Evolutionary conservation across 2,329 filamentous ascomycete species (phyloP), one percentile per base, ranked within the genome.

Genomic region (Monilinia polystroma): DNA sequence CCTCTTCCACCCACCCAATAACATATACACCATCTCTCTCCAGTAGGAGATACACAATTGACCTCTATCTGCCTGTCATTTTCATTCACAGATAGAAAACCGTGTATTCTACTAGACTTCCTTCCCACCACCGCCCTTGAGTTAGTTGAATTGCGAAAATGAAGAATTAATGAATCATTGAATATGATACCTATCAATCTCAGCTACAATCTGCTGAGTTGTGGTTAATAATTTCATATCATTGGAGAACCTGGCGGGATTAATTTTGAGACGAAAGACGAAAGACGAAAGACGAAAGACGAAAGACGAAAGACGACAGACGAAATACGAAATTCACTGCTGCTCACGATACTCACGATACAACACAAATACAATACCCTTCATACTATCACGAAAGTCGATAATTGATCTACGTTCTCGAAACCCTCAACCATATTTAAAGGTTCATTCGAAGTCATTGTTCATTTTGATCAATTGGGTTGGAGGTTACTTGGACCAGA

Each of bases 121-220:
- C 16, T 14, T 51, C 14, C 14, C 58, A 51, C 29, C 23, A 16
- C 29, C 58, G 7, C 45, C 35, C 20, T 12, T 51, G 51, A 38
- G 35, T 32, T 29, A 51, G 23, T 16, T 23, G 29, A n/a, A 56
- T 4, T 10, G 41, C 41, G 41, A 43, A 38, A 26, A 64, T 57
- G 35, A n/a, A 38, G 41, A 57, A 64, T 20, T 57, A 18, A 49
- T 49, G 51, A 55, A 45, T 60, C 11, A 51, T 35, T 26, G 63
- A 60, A 60, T 26, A 66, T 66, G 64, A 60, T 66, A 62, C 38
- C 32, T 45, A 38, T 8, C 47, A 10, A n/a, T 47, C 55, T 53
- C 26, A 23, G 47, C 56, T 60, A 38, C 35, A 51, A 53, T 60
- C 64, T 47, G 56, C 35, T 59, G 55, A 66, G 47, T 49, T 53